Conservation (phyloP, 176 grass and related monocot genomes). For the Avena sativa region DNA sequence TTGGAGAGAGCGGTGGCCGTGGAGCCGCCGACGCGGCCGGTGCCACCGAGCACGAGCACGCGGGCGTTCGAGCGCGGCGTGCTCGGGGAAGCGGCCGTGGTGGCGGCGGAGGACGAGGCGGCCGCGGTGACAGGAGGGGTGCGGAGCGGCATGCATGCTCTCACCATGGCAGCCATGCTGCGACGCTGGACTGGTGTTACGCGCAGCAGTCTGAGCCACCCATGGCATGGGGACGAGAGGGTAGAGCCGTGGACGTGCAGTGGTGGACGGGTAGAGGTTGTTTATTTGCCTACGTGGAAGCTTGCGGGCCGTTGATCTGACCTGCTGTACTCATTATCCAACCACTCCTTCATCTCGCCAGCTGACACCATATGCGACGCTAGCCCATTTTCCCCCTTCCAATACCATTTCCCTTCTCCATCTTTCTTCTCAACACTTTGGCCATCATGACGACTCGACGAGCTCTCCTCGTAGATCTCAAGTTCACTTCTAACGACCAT, state of each 20-base stretch:
- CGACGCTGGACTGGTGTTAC: background rate
- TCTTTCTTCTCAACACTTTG: no score
- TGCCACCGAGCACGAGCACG: constrained; percentile 83
- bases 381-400: no score
- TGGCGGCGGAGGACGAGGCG: background rate
- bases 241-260: background rate
- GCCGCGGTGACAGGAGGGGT: constrained; percentile 39
- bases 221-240: background rate
- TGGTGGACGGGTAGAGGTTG: background rate
- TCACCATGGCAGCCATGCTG: constrained; percentile 41
- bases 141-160: constrained; percentile 56
- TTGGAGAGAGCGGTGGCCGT: constrained; percentile 79
- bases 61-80: constrained; percentile 35
- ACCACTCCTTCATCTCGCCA: background rate
- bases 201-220: constrained; percentile 21
- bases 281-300: constrained; percentile 11
- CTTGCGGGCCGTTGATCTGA: background rate
- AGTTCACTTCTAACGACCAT: no score
- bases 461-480: no score
- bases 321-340: background rate
- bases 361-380: background rate
- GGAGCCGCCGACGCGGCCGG: constrained; percentile 87
- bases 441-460: no score
- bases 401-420: background rate
- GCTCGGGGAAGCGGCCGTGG: constrained; percentile 7